Evolutionary conservation across 2,329 filamentous ascomycete genomes (phyloP), one percentile per base, ranked within the genome.

Genomic region (Epichloe scottii): DNA sequence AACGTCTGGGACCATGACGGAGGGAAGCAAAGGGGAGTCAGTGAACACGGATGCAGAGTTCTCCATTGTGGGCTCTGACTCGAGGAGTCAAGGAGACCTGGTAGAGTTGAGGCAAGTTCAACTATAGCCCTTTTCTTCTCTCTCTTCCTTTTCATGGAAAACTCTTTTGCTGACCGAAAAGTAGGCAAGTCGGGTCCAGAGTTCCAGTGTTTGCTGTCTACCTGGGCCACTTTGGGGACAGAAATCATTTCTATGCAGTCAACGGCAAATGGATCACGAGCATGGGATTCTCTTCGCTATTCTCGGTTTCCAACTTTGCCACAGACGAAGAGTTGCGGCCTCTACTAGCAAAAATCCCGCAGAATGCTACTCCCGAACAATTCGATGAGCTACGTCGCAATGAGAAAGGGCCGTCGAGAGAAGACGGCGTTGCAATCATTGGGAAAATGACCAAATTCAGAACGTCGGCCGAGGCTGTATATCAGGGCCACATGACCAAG

Each of bases 161-260:
- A 2, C 17, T 1, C 6, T 10, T 34, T 21, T 2, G 46, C 54
- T 61, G n/a, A 62, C 54, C n/a, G 12, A 26, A 7, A 5, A 11
- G 8, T 37, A 63, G 61, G 40, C 62, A 62, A 33, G 57, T 63
- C 8, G 62, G 65, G n/a, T 71, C 69, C 11, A 66, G 74, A 26
- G 63, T 72, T 19, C 71, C 73, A 4, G 55, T 77, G 15, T 65
- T 81, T 43, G 78, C 71, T 12, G 60, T 82, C 43, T 78, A 74
- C 55, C 65, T 82, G 7, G 77, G 77, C 14, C 70, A 65, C 49
- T 70, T 76, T 55, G 70, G 74, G 39, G 71, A 71, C 17, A 66
- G 72, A 41, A 68, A 78, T 56, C 76, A 80, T 59, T 79, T 75
- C 59, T 80, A 79, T 60, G 72, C 74, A 33, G 69, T 62, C 55